Evolutionary conservation across 805 yeast species (phyloP).

Genomic region (Teunomyces atbi): DNA sequence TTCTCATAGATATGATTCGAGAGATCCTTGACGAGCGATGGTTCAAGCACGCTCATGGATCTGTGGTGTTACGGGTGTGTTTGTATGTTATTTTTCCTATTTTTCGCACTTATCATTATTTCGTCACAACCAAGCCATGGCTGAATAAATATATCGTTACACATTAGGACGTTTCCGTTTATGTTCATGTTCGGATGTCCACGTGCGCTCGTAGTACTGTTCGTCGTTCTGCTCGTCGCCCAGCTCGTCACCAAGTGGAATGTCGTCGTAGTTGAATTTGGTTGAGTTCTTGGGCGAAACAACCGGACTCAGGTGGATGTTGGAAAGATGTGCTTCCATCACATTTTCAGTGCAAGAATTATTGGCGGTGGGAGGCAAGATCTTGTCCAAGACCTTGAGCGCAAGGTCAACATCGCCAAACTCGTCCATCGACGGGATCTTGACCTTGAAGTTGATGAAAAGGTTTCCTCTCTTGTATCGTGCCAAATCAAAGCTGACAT

Average conservation of each 20-base stretch:
- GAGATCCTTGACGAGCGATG: constrained; percentile 39
- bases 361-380: constrained; percentile 16
- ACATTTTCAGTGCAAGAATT: background rate
- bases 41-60: constrained; percentile 26
- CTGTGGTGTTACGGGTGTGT: no score
- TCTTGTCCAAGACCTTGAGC: constrained; percentile 16
- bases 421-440: constrained; percentile 29
- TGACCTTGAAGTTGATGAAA: constrained; percentile 39
- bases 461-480: constrained; percentile 33
- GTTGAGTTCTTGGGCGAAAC: background rate
- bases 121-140: constrained; percentile 1
- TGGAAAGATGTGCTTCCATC: constrained; percentile 9
- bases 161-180: background rate
- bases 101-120: background rate
- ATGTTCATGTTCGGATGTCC: constrained; percentile 13
- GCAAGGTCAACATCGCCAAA: constrained; percentile 23
- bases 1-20: constrained; percentile 47
- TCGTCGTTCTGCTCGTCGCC: constrained; percentile 19
- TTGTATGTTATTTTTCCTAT: background rate
- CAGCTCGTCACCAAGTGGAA: constrained; percentile 17
- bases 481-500: constrained; percentile 18
- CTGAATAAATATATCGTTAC: constrained; percentile 2
- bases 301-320: constrained; percentile 2
- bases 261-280: constrained; percentile 17
- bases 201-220: constrained; percentile 15